Percentiles rank a stretch among this genome's conserved stretches.
phyloP scores from a whole-genome alignment of 768 basidiomycete genomes.

The Leccinum arenicola region DNA sequence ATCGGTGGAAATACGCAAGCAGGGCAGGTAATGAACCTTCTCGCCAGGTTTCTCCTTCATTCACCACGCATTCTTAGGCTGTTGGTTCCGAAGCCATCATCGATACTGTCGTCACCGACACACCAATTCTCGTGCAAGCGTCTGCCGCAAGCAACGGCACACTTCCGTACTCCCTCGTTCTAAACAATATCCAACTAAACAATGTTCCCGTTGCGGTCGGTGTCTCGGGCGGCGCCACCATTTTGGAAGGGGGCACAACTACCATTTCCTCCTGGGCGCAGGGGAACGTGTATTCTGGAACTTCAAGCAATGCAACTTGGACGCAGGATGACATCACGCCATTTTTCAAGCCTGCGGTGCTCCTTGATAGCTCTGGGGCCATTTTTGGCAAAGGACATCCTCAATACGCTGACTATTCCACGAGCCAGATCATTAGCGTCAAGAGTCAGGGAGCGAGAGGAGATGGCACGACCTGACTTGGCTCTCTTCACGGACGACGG shows the following conservation, averaged over 20 bases:
- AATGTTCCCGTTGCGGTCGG: constrained; percentile 36
- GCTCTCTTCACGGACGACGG: constrained; percentile 16
- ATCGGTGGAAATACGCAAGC: constrained; percentile 35
- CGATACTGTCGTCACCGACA: constrained; percentile 45
- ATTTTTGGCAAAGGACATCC: constrained; percentile 65
- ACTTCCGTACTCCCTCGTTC: constrained; percentile 34
- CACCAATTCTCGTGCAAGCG: constrained; percentile 41
- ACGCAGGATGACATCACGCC: constrained; percentile 45
- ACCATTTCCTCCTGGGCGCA: constrained; percentile 62
- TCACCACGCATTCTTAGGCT: constrained; percentile 26
- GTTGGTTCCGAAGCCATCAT: constrained; percentile 44
- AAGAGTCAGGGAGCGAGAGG: constrained; percentile 68
- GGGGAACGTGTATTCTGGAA: constrained; percentile 65
- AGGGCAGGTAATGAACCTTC: constrained; percentile 29
- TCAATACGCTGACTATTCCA: constrained; percentile 59
- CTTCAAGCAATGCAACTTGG: constrained; percentile 42
- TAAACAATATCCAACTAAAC: constrained; percentile 34
- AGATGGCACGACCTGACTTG: constrained; percentile 46
- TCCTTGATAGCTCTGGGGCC: constrained; percentile 56
- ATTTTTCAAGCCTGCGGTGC: constrained; percentile 47
- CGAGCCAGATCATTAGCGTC: constrained; percentile 66
- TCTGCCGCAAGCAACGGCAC: constrained; percentile 29
- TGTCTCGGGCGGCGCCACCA: constrained; percentile 25
- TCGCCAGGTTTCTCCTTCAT: not conserved
- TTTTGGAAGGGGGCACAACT: constrained; percentile 36